Evolutionary conservation across 768 basidiomycete species (phyloP).

Genomic region (Tulasnella sp.): DNA sequence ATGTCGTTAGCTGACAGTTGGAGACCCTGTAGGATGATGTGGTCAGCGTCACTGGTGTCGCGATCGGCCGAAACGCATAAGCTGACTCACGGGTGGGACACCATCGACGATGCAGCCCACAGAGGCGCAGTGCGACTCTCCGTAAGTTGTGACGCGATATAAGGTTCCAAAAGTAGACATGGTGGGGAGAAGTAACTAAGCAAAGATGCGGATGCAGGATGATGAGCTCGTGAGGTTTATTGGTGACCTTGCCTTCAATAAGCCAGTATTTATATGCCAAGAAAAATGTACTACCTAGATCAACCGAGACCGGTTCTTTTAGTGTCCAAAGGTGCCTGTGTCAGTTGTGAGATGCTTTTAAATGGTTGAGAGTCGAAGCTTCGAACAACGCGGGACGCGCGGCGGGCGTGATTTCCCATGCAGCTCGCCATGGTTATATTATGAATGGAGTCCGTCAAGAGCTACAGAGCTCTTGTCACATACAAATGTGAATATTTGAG

Average conservation of each 20-base stretch:
- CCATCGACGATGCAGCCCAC: slow-evolving; percentile 98
- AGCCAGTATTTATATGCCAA: no score
- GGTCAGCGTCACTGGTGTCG: background rate
- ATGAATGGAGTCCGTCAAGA: no score
- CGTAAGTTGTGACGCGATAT: slow-evolving; percentile 94
- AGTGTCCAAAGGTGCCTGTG: no score
- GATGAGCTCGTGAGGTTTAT: background rate
- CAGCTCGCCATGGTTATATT: no score
- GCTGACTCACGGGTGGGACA: slow-evolving; percentile 71
- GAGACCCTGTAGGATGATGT: slow-evolving; percentile 52
- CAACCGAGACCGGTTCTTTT: no score
- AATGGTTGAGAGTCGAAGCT: no score
- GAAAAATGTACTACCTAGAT: no score
- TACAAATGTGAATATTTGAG: no score
- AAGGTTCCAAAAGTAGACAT: slow-evolving; percentile 93
- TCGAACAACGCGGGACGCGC: no score
- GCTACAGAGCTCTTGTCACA: no score
- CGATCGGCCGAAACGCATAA: slow-evolving; percentile 3
- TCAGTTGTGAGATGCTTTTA: no score
- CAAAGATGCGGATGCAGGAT: background rate
- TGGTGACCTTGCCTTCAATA: background rate
- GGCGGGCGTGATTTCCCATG: no score
- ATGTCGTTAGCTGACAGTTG: slow-evolving; percentile 71
- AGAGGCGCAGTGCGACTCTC: slow-evolving; percentile 93
- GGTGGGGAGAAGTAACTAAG: background rate